phyloP scores from a whole-genome alignment of 2,329 filamentous ascomycete species.

The Pseudonectria foliicola region DNA sequence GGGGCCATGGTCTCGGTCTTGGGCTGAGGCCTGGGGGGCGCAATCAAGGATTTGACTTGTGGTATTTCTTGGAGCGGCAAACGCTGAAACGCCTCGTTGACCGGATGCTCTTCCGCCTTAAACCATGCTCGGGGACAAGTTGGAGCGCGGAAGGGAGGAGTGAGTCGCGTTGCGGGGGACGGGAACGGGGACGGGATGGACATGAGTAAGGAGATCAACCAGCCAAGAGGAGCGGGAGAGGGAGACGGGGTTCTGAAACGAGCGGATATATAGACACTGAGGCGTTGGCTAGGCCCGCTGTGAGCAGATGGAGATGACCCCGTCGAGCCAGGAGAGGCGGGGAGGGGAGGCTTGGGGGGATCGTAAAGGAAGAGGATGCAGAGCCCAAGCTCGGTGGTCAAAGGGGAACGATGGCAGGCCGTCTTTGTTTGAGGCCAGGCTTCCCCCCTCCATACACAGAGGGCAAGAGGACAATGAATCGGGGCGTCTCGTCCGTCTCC shows the following conservation, averaged over 20 bases:
- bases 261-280: slow-evolving; percentile 4
- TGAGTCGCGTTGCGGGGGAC: no score
- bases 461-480: no score
- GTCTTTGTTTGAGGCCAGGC: no score
- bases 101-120: slow-evolving; percentile 5
- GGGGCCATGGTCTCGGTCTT: slow-evolving; percentile 21
- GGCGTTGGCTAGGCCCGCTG: not conserved
- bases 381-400: no score
- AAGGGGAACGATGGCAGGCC: no score
- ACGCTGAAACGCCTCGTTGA: slow-evolving; percentile 8
- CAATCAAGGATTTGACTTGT: slow-evolving; percentile 23
- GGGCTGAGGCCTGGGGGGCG: slow-evolving; percentile 17
- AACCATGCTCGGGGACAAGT: slow-evolving; percentile 3
- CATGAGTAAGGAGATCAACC: slow-evolving; percentile 1
- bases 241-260: not conserved
- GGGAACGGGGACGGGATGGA: slow-evolving; percentile 2
- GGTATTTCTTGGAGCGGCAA: slow-evolving; percentile 19
- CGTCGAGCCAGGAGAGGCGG: not conserved
- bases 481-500: no score
- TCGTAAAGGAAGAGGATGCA: no score
- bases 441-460: no score
- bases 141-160: no score
- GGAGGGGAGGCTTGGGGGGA: not conserved
- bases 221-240: slow-evolving; percentile 4
- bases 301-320: not conserved